A percentile compares a stretch with the other conserved stretches of the same genome.
phyloP scores from a whole-genome alignment of 192 early-diverging fungal genomes.

The Mortierella alpina region DNA sequence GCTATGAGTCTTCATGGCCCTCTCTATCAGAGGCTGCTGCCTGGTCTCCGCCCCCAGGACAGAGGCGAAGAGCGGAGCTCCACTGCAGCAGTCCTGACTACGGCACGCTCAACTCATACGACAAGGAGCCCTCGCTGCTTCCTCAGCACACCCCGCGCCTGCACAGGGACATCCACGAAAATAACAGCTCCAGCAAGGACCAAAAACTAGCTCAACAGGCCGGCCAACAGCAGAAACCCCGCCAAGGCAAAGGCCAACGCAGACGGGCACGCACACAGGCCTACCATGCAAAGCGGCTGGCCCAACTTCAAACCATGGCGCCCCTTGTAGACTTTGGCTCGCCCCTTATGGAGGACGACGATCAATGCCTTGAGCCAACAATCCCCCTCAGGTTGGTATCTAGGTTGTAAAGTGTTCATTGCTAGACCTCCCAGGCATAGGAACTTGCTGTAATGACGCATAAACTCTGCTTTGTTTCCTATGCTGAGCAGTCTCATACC shows the following conservation, averaged over 20 bases:
- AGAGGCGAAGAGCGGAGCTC: slow-evolving; percentile 4
- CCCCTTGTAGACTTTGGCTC: slow-evolving; percentile 44
- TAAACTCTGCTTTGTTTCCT: slow-evolving; percentile 24
- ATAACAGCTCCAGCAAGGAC: slow-evolving; percentile 4
- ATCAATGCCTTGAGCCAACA: slow-evolving; percentile 18
- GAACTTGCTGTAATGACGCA: slow-evolving; percentile 50
- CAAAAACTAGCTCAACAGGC: neutral
- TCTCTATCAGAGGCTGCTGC: slow-evolving; percentile 48
- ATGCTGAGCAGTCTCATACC: slow-evolving; percentile 52
- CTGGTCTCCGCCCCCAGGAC: slow-evolving; percentile 22
- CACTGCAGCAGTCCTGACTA: neutral
- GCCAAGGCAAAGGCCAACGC: slow-evolving; percentile 31
- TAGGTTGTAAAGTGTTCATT: neutral
- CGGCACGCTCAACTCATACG: slow-evolving; percentile 11
- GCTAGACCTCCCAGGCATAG: neutral
- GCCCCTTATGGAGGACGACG: slow-evolving; percentile 47
- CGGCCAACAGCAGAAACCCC: neutral
- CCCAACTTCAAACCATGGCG: slow-evolving; percentile 14
- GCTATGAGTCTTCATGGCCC: slow-evolving; percentile 54
- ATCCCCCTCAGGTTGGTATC: slow-evolving; percentile 50
- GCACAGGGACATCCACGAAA: neutral
- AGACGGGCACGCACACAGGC: slow-evolving; percentile 28
- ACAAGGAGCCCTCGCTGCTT: slow-evolving; percentile 7
- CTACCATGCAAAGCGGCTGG: slow-evolving; percentile 37
- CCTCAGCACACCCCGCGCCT: neutral